Base-by-base conservation (phyloP, 768 basidiomycete genomes). In the Tylopilus sp. region DNA sequence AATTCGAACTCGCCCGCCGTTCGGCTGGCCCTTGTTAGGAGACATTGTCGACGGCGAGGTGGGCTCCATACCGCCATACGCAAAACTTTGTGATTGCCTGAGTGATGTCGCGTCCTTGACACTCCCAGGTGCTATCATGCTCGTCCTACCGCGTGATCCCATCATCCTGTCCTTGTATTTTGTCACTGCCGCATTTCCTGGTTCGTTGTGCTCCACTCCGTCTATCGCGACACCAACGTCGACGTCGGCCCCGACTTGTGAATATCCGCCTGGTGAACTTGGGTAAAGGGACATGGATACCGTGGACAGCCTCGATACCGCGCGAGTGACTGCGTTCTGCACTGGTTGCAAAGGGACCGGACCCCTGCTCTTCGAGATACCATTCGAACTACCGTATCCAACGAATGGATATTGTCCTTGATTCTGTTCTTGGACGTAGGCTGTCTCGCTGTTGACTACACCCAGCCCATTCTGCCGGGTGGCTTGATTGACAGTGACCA, bases 1-100 rank as follows among this genome's bases (percentile, higher is more conserved):
- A 57, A 88, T 82, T 31, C 79, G 79, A 42, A 78, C 79, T 33
- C 86, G 81, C 35, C 86, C 82, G 50, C 78, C 80, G 43, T 59
- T 69, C 44, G 64, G 65, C 25, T 59, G 59, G 3, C 39, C 55
- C 36, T 51, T 49, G 44, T 62, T 59, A 1, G 39, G 61, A 66
- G 57, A 58, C 51, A 39, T 56, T 41, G 49, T 67, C 49, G 41
- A 49, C 22, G 81, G 79, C 9, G 81, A 80, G 3, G 64, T 58
- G 25, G 75, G 62, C 48, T 81, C 80, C 35, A 77, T 75, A 33
- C 78, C 80, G 51, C 77, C 80, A 51, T 86, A 85, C 4, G 82
- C 75, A 58, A 65, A 63, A 45, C 66, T 72, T 39, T 70, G 68
- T n/a, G 66, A 71, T 30, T 60, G 62, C 21, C 64, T 65, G 25